phyloP scores from a whole-genome alignment of 805 yeast species.

The Pichia thaimueangensis region DNA sequence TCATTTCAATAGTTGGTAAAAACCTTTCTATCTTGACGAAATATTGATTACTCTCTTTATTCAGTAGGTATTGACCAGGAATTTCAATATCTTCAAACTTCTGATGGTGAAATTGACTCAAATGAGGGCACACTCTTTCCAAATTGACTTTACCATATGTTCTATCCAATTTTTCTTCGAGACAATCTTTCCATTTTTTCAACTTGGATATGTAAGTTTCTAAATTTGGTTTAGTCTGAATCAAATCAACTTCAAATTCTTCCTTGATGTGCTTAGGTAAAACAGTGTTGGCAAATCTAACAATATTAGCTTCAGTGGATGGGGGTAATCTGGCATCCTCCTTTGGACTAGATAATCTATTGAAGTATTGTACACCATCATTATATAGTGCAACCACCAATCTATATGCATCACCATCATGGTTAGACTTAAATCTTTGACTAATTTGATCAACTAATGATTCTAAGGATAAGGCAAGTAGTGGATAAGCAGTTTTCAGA shows the following conservation, averaged over 20 bases:
- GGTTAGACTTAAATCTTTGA: conserved; percentile 86
- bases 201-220: conserved; percentile 79
- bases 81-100: conserved; percentile 96
- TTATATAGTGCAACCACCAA: conserved; percentile 85
- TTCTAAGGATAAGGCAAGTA: conserved; percentile 86
- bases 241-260: conserved; percentile 88
- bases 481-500: conserved; percentile 92
- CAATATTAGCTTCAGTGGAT: conserved; percentile 81
- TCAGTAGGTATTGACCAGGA: conserved; percentile 91
- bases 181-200: conserved; percentile 86
- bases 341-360: conserved; percentile 78
- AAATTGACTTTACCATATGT: conserved; percentile 72
- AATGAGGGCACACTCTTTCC: conserved; percentile 89
- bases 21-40: conserved; percentile 91
- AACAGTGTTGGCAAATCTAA: conserved; percentile 87
- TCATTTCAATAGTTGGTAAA: conserved; percentile 79
- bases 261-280: conserved; percentile 82
- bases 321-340: conserved; percentile 86
- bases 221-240: conserved; percentile 77
- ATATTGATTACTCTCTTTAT: conserved; percentile 83
- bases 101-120: conserved; percentile 96
- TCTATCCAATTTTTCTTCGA: conserved; percentile 87
- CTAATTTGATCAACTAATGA: conserved; percentile 93
- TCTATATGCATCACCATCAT: conserved; percentile 95
- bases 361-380: conserved; percentile 88